Percentiles rank a stretch among this genome's conserved stretches.
phyloP scores from a whole-genome alignment of 2,329 filamentous ascomycete genomes.

The Epichloe bromicola region DNA sequence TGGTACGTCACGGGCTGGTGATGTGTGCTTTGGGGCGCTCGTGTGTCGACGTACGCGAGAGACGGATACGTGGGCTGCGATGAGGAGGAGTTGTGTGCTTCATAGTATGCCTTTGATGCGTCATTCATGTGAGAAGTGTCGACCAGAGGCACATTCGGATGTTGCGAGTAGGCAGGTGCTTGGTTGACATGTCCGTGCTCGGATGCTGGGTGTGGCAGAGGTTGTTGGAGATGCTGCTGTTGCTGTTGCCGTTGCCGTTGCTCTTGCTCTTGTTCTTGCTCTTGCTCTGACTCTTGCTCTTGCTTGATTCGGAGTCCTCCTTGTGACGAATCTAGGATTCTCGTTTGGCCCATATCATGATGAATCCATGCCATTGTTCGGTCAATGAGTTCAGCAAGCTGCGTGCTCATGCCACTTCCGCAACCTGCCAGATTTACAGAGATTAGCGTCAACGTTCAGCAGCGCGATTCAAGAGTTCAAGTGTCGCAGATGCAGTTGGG shows the following conservation, averaged over 20 bases:
- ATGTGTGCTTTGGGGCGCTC: background rate
- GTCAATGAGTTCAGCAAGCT: constrained; percentile 35
- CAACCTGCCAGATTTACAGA: constrained; percentile 23
- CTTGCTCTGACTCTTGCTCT: constrained; percentile 13
- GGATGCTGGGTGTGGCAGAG: constrained; percentile 18
- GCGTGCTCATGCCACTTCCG: constrained; percentile 28
- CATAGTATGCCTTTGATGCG: constrained; percentile 18
- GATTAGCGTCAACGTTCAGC: constrained; percentile 3
- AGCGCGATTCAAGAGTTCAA: background rate
- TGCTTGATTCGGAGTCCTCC: constrained; percentile 21
- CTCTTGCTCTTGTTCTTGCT: too few species aligned
- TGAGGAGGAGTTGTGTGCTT: constrained; percentile 11
- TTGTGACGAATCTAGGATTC: constrained; percentile 8
- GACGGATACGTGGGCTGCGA: constrained; percentile 18
- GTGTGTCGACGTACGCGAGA: constrained; percentile 18
- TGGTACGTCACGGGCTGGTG: constrained; percentile 12
- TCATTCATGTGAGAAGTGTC: constrained; percentile 10
- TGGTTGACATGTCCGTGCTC: constrained; percentile 20
- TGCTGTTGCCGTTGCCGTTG: background rate
- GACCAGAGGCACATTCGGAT: constrained; percentile 9
- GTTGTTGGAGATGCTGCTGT: constrained; percentile 12
- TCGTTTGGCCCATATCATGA: constrained; percentile 30
- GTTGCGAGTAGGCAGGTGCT: constrained; percentile 12
- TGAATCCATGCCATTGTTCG: constrained; percentile 40
- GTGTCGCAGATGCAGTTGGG: background rate